Conservation (phyloP, 2,329 filamentous ascomycete species). For the Verticillium dahliae region DNA sequence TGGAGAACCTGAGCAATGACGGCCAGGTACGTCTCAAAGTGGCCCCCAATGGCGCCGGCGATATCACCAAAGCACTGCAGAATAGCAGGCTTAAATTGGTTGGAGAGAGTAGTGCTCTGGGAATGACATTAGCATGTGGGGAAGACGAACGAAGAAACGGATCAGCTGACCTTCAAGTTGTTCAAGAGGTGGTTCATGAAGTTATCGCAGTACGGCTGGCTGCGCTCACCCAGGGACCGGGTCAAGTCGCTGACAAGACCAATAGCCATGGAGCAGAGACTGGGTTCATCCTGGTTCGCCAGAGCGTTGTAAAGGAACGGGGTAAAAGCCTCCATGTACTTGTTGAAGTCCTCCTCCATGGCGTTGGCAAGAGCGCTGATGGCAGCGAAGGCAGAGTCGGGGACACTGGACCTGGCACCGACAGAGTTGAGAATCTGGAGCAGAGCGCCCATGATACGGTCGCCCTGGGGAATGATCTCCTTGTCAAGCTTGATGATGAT, state of each 20-base stretch:
- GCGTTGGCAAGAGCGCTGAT: constrained; percentile 89
- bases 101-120: constrained; percentile 76
- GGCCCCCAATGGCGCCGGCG: constrained; percentile 83
- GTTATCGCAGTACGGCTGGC: constrained; percentile 90
- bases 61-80: constrained; percentile 98
- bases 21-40: constrained; percentile 87
- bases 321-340: constrained; percentile 95
- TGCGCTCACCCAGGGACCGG: constrained; percentile 80
- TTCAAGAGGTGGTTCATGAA: constrained; percentile 98
- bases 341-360: constrained; percentile 85
- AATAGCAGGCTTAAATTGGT: constrained; percentile 97
- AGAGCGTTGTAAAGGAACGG: constrained; percentile 92
- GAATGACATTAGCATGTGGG: constrained; percentile 22
- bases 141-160: background rate
- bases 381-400: constrained; percentile 86
- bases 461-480: constrained; percentile 83
- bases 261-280: constrained; percentile 93
- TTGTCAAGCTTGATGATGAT: constrained; percentile 88
- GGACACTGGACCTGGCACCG: constrained; percentile 83
- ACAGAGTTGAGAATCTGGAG: constrained; percentile 74
- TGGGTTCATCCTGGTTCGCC: constrained; percentile 90
- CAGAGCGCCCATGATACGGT: constrained; percentile 87
- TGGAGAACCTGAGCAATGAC: constrained; percentile 92
- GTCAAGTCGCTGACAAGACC: constrained; percentile 95
- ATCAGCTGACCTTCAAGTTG: constrained; percentile 66